Percentiles rank a stretch among this genome's conserved stretches.
Conservation (phyloP, 192 early-diverging fungal genomes). For the Obelidium mucronatum region DNA sequence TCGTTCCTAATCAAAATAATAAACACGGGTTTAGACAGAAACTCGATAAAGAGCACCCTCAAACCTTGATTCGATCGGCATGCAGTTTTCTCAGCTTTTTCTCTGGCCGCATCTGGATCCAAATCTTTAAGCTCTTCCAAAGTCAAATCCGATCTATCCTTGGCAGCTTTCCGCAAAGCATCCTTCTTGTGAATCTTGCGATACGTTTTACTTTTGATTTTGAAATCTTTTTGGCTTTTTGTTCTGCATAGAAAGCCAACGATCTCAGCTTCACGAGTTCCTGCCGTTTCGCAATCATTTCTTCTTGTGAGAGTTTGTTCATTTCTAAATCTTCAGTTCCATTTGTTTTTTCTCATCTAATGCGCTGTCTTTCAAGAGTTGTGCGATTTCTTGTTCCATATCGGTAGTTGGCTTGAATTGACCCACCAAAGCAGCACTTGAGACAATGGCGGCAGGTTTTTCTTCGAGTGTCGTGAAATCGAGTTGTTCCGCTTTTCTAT, state of each 20-base stretch:
- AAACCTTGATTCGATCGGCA: slow-evolving; percentile 72
- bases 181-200: slow-evolving; percentile 88
- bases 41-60: too few relatives aligned
- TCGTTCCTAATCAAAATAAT: slow-evolving; percentile 67
- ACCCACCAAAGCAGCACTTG: slow-evolving; percentile 64
- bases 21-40: background rate
- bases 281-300: slow-evolving; percentile 73
- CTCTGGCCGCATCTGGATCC: slow-evolving; percentile 73
- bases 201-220: slow-evolving; percentile 98
- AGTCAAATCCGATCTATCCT: slow-evolving; percentile 41
- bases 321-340: slow-evolving; percentile 83
- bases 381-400: slow-evolving; percentile 82
- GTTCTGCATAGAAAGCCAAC: slow-evolving; percentile 91
- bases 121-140: slow-evolving; percentile 58
- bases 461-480: slow-evolving; percentile 56
- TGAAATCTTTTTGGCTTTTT: slow-evolving; percentile 90
- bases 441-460: slow-evolving; percentile 40
- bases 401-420: slow-evolving; percentile 69
- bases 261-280: slow-evolving; percentile 92
- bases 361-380: slow-evolving; percentile 72
- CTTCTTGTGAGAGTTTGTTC: slow-evolving; percentile 82
- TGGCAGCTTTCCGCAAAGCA: slow-evolving; percentile 60
- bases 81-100: slow-evolving; percentile 76
- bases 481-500: slow-evolving; percentile 85
- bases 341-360: slow-evolving; percentile 81